Conservation (phyloP, 192 early-diverging fungal genomes). For the Gorgonomyces haynaldii region DNA sequence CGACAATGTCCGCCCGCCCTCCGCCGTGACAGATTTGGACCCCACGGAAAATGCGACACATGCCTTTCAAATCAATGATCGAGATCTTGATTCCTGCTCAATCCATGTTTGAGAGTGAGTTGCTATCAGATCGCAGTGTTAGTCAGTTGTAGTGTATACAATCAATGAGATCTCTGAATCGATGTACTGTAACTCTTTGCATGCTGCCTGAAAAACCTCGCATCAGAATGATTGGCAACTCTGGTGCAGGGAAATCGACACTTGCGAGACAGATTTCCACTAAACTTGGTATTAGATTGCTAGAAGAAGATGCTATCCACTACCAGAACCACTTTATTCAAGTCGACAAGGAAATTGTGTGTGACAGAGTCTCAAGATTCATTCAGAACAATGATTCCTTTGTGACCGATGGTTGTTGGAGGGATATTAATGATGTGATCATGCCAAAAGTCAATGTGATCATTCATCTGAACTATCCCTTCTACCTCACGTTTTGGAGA, state of each 20-base stretch:
- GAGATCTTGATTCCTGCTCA: too few relatives aligned
- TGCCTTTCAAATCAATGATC: too few relatives aligned
- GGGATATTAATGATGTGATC: slow-evolving; percentile 6
- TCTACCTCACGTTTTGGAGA: slow-evolving; percentile 11
- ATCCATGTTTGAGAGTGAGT: too few relatives aligned
- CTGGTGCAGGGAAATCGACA: slow-evolving; percentile 13
- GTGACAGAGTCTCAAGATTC: neutral
- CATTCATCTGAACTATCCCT: slow-evolving; percentile 13
- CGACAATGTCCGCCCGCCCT: too few relatives aligned
- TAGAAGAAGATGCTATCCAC: slow-evolving; percentile 19
- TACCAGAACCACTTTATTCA: slow-evolving; percentile 9
- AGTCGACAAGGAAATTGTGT: neutral
- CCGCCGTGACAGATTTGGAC: too few relatives aligned
- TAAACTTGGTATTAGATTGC: slow-evolving; percentile 1
- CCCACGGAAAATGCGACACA: too few relatives aligned
- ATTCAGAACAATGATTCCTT: neutral
- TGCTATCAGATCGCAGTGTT: too few relatives aligned
- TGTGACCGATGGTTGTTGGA: slow-evolving; percentile 19
- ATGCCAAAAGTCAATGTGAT: slow-evolving; percentile 15
- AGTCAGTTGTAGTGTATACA: too few relatives aligned
- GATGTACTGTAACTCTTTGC: too few relatives aligned
- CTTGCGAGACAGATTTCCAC: neutral
- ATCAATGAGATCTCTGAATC: too few relatives aligned
- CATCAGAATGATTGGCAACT: slow-evolving; percentile 14
- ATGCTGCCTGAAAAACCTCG: too few relatives aligned